These are phyloP conservation scores for Puccinia polysora DNA, from an alignment of 1,284 basidiomycete genomes.

Conservation along the genomic window DNA sequence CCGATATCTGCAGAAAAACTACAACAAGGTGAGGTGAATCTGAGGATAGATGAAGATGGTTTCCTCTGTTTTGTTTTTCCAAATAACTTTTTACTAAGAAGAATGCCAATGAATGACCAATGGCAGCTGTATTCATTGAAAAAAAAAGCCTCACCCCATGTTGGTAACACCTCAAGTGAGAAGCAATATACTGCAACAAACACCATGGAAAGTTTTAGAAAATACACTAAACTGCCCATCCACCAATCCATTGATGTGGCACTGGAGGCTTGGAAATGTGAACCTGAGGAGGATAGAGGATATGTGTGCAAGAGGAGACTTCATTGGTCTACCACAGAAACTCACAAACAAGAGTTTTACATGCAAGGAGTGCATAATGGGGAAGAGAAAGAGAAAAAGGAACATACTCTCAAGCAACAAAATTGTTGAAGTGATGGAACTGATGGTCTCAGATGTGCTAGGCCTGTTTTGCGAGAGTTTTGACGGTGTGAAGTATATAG, in stretches of 20 bases:
- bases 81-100: too few species aligned
- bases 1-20: neutral
- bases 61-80: neutral
- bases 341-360: neutral
- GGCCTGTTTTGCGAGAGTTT: neutral
- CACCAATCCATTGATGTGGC: neutral
- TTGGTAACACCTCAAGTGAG: neutral
- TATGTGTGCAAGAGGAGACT: neutral
- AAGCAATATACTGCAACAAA: neutral
- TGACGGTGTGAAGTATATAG: neutral
- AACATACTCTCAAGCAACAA: neutral
- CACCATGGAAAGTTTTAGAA: neutral
- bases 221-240: neutral
- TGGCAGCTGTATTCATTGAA: too few species aligned
- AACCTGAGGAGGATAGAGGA: neutral
- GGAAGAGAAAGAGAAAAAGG: neutral
- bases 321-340: neutral
- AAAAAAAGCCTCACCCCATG: too few species aligned
- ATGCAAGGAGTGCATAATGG: neutral
- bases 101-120: too few species aligned
- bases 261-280: neutral
- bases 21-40: neutral
- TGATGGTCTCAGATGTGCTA: constrained; percentile 1
- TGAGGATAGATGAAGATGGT: neutral
- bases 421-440: neutral